Base-by-base conservation (phyloP, 345 rosid species). In the Linum tenue region DNA sequence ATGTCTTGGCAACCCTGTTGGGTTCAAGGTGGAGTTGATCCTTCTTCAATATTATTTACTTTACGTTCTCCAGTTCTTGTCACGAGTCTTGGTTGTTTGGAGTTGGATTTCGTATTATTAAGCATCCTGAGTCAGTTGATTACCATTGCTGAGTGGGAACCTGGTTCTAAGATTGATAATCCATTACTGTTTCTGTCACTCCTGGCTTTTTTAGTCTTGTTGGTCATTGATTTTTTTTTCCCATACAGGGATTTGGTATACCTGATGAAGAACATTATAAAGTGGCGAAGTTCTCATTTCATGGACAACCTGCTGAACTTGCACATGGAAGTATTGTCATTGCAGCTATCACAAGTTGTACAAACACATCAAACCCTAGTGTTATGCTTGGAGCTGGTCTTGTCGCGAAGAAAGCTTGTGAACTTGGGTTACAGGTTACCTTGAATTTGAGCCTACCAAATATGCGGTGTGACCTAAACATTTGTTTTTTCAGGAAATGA, bases 311-410 rank as follows among this genome's bases (percentile, higher is more conserved):
- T 31, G 78, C 74, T n/a, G 78, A 74, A 36, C 70, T 69, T 43
- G 70, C 53, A 37, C 74, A 74, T 63, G 74, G 74, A 5, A 74
- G 68, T 59, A 71, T 74, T 36, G 78, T 74, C 5, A 74, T 74
- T 66, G 78, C 78, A 9, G 78, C 78, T 3, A 74, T 74, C 55
- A 74, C 78, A 35, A 74, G 78, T 22, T 74, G 78, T 42, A 74
- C 78, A 59, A 74, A 74, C 39, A 74, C 78, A 22, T 74, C 78
- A 35, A 74, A 74, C 35, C 78, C 78, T 2, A 74, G 65, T 51
- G 78, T 69, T 15, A 69, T 74, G 78, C 74, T 74, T 11, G 78
- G 78, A 15, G 78, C 78, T 66, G 78, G 62, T 62, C 74, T 74
- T 44, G 78, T 74, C 39, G 78, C 78, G 1, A 74, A 74, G 55